A percentile compares a stretch with the other conserved stretches of the same genome.
Evolutionary conservation across 1,284 basidiomycete species (phyloP).

Genomic region (Rhodotorula sp.): DNA sequence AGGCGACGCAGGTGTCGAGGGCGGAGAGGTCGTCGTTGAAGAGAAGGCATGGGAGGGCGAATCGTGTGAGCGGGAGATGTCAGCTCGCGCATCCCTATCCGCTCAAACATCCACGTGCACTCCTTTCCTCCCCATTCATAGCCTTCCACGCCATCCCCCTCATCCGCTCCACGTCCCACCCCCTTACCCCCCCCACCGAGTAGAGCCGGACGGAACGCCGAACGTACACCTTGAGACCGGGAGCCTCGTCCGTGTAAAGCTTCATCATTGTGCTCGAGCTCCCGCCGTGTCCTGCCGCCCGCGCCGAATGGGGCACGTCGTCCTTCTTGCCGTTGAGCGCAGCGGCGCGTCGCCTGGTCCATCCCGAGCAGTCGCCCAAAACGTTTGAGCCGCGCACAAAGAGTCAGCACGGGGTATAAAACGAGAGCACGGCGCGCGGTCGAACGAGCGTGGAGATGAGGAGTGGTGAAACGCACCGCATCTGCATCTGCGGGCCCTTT

Average conservation of each 20-base stretch:
- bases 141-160: not conserved
- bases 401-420: not conserved
- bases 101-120: not conserved
- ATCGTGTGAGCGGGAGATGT: not conserved
- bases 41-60: not conserved
- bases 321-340: conserved; percentile 49
- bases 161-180: not conserved
- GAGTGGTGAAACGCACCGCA: conserved; percentile 20
- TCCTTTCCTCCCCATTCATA: not conserved
- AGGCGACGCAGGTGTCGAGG: conserved; percentile 9
- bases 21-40: not conserved
- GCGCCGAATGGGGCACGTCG: conserved; percentile 78
- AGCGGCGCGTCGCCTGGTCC: conserved; percentile 40
- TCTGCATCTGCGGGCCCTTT: conserved; percentile 35
- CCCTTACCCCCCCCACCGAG: not conserved
- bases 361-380: not conserved
- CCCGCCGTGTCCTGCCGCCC: conserved; percentile 92
- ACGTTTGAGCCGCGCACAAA: not conserved
- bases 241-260: conserved; percentile 96
- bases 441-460: not conserved
- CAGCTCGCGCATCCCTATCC: too few relatives aligned
- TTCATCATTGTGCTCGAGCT: conserved; percentile 97
- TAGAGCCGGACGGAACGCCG: too few relatives aligned
- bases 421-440: not conserved
- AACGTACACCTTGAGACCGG: conserved; percentile 90